Percentiles rank a stretch among this genome's conserved stretches.
These are phyloP conservation scores for Paraleonurus japonicus DNA, from an alignment of 257 asterid genomes.

Conservation along the genomic window DNA sequence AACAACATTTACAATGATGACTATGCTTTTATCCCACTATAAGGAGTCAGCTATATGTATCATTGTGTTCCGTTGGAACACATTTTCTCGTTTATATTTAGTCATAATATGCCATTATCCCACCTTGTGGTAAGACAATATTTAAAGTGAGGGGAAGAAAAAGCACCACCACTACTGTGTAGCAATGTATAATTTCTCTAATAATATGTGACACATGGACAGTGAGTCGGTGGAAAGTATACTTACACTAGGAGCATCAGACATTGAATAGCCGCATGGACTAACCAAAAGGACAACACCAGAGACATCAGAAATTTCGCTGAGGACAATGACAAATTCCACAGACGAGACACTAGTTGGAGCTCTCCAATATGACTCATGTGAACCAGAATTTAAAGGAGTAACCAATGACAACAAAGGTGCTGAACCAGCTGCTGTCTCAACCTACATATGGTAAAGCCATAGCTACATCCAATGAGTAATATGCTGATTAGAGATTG, in stretches of 20 bases:
- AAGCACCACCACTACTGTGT: not conserved
- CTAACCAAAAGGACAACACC: conserved; percentile 86
- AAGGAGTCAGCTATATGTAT: not conserved
- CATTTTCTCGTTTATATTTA: too few relatives aligned
- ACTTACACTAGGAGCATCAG: conserved; percentile 94
- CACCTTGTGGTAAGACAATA: conserved; percentile 12
- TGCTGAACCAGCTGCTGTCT: conserved; percentile 84
- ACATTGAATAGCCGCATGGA: conserved; percentile 86
- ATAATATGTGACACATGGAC: conserved; percentile 22
- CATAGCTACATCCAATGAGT: conserved; percentile 22
- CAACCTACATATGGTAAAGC: conserved; percentile 56
- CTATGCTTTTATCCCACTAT: not conserved
- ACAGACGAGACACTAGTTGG: conserved; percentile 68
- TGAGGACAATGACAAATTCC: conserved; percentile 80
- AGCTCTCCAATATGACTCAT: conserved; percentile 88
- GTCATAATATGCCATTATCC: not conserved
- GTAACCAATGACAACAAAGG: conserved; percentile 78
- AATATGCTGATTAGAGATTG: conserved; percentile 6
- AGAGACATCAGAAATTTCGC: conserved; percentile 79
- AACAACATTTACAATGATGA: not conserved
- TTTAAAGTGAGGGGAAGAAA: not conserved
- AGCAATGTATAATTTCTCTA: conserved; percentile 11
- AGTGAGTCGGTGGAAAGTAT: conserved; percentile 22
- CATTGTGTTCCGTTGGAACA: not conserved
- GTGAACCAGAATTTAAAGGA: conserved; percentile 67